Evolutionary conservation across 371 early-diverging fungal species (phyloP).

Genomic region (Parasitella parasitica): DNA sequence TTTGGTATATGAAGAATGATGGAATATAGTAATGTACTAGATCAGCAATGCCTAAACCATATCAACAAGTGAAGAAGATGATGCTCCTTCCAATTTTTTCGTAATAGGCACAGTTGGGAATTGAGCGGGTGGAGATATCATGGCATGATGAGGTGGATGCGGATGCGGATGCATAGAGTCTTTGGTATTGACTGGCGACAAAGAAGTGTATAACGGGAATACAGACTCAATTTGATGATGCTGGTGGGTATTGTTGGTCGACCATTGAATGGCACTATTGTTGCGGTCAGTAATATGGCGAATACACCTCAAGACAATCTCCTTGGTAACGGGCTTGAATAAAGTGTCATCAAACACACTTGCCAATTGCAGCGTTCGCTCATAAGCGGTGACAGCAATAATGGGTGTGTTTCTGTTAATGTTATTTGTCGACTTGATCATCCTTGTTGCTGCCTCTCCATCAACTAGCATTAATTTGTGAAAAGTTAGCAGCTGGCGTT

Average conservation of each 20-base stretch:
- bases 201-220: not conserved
- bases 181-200: not conserved
- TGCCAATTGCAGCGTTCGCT: slow-evolving; percentile 50
- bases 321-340: slow-evolving; percentile 73
- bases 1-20: too few relatives aligned
- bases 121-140: not conserved
- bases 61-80: too few relatives aligned
- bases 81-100: too few relatives aligned
- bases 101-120: too few relatives aligned
- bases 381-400: slow-evolving; percentile 75
- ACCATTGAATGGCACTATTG: not conserved
- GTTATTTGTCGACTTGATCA: slow-evolving; percentile 93
- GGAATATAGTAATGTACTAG: too few relatives aligned
- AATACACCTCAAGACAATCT: slow-evolving; percentile 34
- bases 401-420: slow-evolving; percentile 73
- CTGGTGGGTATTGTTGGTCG: not conserved
- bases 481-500: too few relatives aligned
- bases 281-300: not conserved
- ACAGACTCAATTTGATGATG: not conserved
- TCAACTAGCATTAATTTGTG: slow-evolving; percentile 56
- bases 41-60: too few relatives aligned
- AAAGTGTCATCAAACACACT: slow-evolving; percentile 73
- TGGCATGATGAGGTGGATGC: not conserved
- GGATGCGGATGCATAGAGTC: not conserved
- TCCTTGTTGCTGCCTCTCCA: slow-evolving; percentile 88